Conservation (phyloP, 1,139 yeast genomes). For the Tardiomyces blankii region DNA sequence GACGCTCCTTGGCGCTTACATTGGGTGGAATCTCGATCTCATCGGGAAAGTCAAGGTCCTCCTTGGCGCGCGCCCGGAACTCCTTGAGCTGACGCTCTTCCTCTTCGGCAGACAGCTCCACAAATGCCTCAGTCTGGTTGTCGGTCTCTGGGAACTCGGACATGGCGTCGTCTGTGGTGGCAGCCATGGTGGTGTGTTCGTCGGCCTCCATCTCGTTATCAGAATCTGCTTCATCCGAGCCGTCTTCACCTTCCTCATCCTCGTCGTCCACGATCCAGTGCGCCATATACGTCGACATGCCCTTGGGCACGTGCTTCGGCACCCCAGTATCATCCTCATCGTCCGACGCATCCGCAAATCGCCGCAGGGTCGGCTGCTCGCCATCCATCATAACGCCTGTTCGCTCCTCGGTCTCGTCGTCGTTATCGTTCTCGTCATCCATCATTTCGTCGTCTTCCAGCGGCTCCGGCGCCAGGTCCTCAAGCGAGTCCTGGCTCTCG, state of each 20-base stretch:
- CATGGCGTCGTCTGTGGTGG: slow-evolving; percentile 11
- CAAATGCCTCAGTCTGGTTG: slow-evolving; percentile 47
- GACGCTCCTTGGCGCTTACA: slow-evolving; percentile 63
- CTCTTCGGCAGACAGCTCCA: slow-evolving; percentile 71
- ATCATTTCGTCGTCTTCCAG: slow-evolving; percentile 35
- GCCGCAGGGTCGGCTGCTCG: slow-evolving; percentile 36
- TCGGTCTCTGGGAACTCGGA: slow-evolving; percentile 36
- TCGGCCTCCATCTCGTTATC: slow-evolving; percentile 28
- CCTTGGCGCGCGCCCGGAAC: slow-evolving; percentile 61
- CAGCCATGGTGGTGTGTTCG: slow-evolving; percentile 11
- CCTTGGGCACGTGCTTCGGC: slow-evolving; percentile 53
- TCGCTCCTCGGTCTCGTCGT: slow-evolving; percentile 24
- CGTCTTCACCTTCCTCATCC: slow-evolving; percentile 25
- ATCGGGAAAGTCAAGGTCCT: slow-evolving; percentile 91
- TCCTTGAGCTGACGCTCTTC: slow-evolving; percentile 66
- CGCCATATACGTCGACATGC: slow-evolving; percentile 90
- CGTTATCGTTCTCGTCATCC: slow-evolving; percentile 33
- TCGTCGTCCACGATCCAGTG: slow-evolving; percentile 68
- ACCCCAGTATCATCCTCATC: slow-evolving; percentile 16
- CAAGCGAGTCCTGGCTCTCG: slow-evolving; percentile 52
- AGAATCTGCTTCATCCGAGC: slow-evolving; percentile 26
- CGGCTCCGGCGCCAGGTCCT: slow-evolving; percentile 50
- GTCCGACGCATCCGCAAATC: slow-evolving; percentile 14
- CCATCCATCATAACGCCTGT: slow-evolving; percentile 65
- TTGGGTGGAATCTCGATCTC: slow-evolving; percentile 77